A percentile compares a stretch with the other conserved stretches of the same genome.
These are phyloP conservation scores for Aspergillus flavus DNA, from an alignment of 2,329 filamentous ascomycete genomes.

Conservation along the genomic window DNA sequence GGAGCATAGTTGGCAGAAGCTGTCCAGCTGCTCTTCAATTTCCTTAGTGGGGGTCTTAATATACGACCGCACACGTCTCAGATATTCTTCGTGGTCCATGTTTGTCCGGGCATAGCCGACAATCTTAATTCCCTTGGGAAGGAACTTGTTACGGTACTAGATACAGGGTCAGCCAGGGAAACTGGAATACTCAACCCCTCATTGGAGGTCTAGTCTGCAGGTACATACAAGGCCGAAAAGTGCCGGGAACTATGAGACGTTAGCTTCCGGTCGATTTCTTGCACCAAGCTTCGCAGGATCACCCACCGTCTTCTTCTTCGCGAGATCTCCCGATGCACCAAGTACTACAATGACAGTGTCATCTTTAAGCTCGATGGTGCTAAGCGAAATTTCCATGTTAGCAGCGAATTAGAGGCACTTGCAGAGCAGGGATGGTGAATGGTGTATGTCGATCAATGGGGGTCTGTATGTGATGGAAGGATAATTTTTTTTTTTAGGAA, in stretches of 20 bases:
- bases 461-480: not conserved
- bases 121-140: slow-evolving; percentile 92
- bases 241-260: slow-evolving; percentile 74
- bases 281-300: slow-evolving; percentile 5
- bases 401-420: slow-evolving; percentile 16
- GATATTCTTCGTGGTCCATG: slow-evolving; percentile 97
- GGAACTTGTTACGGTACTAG: slow-evolving; percentile 98
- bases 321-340: slow-evolving; percentile 93
- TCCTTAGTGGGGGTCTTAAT: slow-evolving; percentile 99
- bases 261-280: slow-evolving; percentile 22
- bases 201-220: not conserved
- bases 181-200: not conserved
- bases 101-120: slow-evolving; percentile 99
- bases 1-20: slow-evolving; percentile 84
- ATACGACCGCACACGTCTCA: slow-evolving; percentile 92
- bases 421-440: slow-evolving; percentile 5
- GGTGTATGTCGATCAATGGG: slow-evolving; percentile 13
- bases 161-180: slow-evolving; percentile 18
- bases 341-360: slow-evolving; percentile 97
- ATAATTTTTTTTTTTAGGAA: not conserved
- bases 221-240: slow-evolving; percentile 91
- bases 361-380: slow-evolving; percentile 93
- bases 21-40: slow-evolving; percentile 89
- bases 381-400: slow-evolving; percentile 52
- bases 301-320: slow-evolving; percentile 98